These are phyloP conservation scores for Saussurea involucrata DNA, from an alignment of 129 eudicot genomes.

Conservation along the genomic window DNA sequence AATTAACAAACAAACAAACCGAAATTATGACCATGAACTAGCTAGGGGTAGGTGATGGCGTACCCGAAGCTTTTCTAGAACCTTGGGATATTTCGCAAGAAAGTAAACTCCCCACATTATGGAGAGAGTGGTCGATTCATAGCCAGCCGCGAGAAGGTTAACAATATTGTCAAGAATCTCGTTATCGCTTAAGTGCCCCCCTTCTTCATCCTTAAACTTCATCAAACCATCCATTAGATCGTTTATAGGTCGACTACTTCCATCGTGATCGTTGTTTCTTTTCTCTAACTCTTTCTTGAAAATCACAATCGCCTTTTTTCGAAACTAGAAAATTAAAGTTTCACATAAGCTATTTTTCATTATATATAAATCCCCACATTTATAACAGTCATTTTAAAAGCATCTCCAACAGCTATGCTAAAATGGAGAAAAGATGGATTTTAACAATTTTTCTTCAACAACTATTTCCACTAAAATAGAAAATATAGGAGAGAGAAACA, in stretches of 20 bases:
- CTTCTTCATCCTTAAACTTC: constrained; percentile 31
- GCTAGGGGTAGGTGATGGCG: neutral
- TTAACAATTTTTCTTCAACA: too few relatives aligned
- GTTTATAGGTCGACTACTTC: neutral
- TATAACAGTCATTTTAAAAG: too few relatives aligned
- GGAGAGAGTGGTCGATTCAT: constrained; percentile 34
- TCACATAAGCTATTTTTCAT: neutral
- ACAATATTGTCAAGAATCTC: constrained; percentile 60
- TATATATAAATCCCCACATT: neutral
- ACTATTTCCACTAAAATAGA: too few relatives aligned
- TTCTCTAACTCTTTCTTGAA: neutral
- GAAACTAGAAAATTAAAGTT: neutral
- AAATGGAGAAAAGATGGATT: too few relatives aligned
- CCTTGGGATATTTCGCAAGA: constrained; percentile 57
- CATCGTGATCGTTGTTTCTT: neutral
- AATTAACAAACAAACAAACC: neutral
- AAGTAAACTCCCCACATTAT: constrained; percentile 52
- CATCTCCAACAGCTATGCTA: too few relatives aligned
- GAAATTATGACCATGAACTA: too few relatives aligned
- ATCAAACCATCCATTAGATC: neutral
- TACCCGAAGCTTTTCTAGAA: constrained; percentile 70
- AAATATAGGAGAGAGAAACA: too few relatives aligned
- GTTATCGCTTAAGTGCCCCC: constrained; percentile 37
- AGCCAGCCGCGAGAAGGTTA: constrained; percentile 36
- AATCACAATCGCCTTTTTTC: neutral